Evolutionary conservation across 1,284 basidiomycete species (phyloP).

Genomic region (Schizophyllum commune): DNA sequence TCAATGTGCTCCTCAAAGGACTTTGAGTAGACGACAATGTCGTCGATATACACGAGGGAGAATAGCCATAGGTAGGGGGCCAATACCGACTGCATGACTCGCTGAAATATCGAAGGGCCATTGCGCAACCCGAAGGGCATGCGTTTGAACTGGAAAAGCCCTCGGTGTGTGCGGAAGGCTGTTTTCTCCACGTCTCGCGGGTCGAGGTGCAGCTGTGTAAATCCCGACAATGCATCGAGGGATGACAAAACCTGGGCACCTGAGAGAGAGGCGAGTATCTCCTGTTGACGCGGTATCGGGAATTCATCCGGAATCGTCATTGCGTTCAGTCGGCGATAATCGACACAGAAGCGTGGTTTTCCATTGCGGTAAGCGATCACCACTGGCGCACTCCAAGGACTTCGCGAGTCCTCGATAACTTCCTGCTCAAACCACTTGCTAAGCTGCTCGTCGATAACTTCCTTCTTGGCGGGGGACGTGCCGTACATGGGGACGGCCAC

Average conservation of each 20-base stretch:
- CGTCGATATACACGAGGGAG: slow-evolving; percentile 28
- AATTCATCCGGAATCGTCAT: slow-evolving; percentile 29
- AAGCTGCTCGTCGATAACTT: slow-evolving; percentile 24
- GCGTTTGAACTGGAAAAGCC: slow-evolving; percentile 29
- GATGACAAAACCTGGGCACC: slow-evolving; percentile 26
- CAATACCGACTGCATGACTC: slow-evolving; percentile 30
- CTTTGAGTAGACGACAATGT: slow-evolving; percentile 30
- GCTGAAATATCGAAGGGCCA: slow-evolving; percentile 32
- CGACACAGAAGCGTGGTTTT: slow-evolving; percentile 24
- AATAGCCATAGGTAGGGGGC: slow-evolving; percentile 31
- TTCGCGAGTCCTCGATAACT: slow-evolving; percentile 26
- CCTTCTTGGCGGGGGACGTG: slow-evolving; percentile 22
- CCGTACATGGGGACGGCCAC: slow-evolving; percentile 19
- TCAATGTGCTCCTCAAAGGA: slow-evolving; percentile 25
- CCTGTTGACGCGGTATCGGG: slow-evolving; percentile 16
- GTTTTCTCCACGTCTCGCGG: slow-evolving; percentile 24
- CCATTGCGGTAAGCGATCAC: slow-evolving; percentile 25
- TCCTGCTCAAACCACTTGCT: slow-evolving; percentile 21
- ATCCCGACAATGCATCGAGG: slow-evolving; percentile 31
- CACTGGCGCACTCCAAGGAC: slow-evolving; percentile 26
- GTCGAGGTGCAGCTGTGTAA: slow-evolving; percentile 28
- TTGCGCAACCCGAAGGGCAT: slow-evolving; percentile 37
- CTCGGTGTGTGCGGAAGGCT: slow-evolving; percentile 29
- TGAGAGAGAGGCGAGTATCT: slow-evolving; percentile 26
- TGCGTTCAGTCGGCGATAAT: slow-evolving; percentile 27